Base-by-base conservation (phyloP, 176 grass and related monocot genomes). In the Miscanthus lutarioriparius region DNA sequence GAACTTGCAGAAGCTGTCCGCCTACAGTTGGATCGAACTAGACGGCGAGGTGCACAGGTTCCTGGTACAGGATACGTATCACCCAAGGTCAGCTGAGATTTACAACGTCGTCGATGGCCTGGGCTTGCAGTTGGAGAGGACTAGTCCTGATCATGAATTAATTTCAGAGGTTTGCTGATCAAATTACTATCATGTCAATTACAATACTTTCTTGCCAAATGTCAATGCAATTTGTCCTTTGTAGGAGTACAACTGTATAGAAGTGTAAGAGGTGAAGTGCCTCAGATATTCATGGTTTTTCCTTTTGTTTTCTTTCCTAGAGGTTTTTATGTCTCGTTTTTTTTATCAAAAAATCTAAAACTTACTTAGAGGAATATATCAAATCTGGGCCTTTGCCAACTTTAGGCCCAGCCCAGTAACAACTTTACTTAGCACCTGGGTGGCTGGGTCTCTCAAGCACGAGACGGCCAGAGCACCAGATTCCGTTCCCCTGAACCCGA, bases 1-100 rank as follows among this genome's bases (percentile, higher is more conserved):
- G 80, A 97, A 88, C 49, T 86, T 97, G 78, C 90, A 91, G 80
- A 97, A 97, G 85, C 76, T 94, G 66, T 87, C 81, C 23, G 95
- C 95, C 3, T 91, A 97, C 64, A 97, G 92, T 66, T 94, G 90
- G 95, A 97, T 97, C 44, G 92, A 97, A 72, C 47, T 97, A 30
- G 92, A 90, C 19, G 86, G 95, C 8, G 76, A 82, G 11, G 86
- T 87, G 33, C 92, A 92, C 78, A 97, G 75, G 75, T 97, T 97
- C 87, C 67, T 92, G 28, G 95, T 94, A 30, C 90, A 94, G 81
- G 92, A 97, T 37, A 62, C 80, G 0, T 81, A 90, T 68, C 92
- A 97, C 76, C 84, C 71, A 1, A 79, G 77, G 67, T 84, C 87
- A 23, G 86, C 86, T 39, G 86, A 97, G 88, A 94, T 94, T 10